These are phyloP conservation scores for Vitis rotundifolia DNA, from an alignment of 164 flowering plant species.

Conservation along the genomic window DNA sequence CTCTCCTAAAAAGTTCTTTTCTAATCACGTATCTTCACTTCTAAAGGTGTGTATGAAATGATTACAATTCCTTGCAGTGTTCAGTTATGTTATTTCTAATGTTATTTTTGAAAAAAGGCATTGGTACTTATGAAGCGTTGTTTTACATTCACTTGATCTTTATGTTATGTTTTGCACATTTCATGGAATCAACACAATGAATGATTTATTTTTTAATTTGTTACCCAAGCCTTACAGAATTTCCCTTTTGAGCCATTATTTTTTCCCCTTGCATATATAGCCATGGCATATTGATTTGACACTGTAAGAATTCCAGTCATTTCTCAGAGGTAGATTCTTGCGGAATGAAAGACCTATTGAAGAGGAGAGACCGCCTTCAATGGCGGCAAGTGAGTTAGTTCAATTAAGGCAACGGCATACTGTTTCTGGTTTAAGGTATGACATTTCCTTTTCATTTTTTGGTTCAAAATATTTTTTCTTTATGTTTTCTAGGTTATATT, in stretches of 20 bases:
- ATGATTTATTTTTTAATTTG: too few relatives aligned
- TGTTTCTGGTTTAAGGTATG: slow-evolving; percentile 75
- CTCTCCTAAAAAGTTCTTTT: too few relatives aligned
- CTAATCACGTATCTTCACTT: too few relatives aligned
- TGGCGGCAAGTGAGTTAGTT: slow-evolving; percentile 58
- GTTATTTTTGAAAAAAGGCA: too few relatives aligned
- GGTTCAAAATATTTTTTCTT: background rate
- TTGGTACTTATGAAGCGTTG: too few relatives aligned
- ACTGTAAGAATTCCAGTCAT: slow-evolving; percentile 41
- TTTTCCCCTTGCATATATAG: background rate
- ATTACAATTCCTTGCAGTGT: too few relatives aligned
- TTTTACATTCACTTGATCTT: too few relatives aligned
- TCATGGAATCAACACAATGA: too few relatives aligned
- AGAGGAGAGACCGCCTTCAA: slow-evolving; percentile 68
- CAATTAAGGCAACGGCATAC: slow-evolving; percentile 71
- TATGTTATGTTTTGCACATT: too few relatives aligned
- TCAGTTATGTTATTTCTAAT: too few relatives aligned
- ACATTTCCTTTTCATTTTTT: background rate
- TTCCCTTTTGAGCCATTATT: background rate
- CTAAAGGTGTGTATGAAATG: too few relatives aligned
- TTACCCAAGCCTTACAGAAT: background rate
- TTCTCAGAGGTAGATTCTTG: slow-evolving; percentile 77
- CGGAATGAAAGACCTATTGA: slow-evolving; percentile 62
- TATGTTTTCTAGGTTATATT: too few relatives aligned
- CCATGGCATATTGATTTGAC: background rate